Conservation (phyloP, 169 alveolate genomes). For the Babesia ovis region DNA sequence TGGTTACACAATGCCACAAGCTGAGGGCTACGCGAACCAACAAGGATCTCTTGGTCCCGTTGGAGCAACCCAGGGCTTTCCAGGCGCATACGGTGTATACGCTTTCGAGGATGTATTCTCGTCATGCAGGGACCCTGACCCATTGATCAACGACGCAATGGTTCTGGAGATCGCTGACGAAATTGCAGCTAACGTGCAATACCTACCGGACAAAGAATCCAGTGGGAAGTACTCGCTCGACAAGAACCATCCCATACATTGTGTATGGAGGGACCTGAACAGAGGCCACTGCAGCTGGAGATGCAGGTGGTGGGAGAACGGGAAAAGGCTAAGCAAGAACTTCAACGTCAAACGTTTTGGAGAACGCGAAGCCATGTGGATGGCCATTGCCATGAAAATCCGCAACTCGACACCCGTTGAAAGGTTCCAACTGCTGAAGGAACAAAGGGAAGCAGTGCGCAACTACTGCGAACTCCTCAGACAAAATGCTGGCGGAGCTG, state of each 20-base stretch:
- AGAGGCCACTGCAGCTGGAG: constrained; percentile 82
- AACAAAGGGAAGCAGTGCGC: constrained; percentile 77
- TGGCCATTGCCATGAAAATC: constrained; percentile 78
- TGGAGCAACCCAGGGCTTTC: not conserved
- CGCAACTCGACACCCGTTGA: constrained; percentile 77
- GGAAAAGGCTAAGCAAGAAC: constrained; percentile 76
- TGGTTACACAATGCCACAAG: not conserved
- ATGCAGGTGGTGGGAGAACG: constrained; percentile 84
- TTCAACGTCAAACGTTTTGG: constrained; percentile 80
- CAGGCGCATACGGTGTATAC: not conserved
- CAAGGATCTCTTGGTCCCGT: not conserved
- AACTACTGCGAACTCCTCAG: constrained; percentile 45
- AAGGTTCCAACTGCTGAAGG: constrained; percentile 69
- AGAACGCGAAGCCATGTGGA: constrained; percentile 73
- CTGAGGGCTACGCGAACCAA: not conserved
- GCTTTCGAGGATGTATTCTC: constrained; percentile 8
- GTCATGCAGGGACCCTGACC: not conserved
- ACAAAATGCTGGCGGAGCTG: constrained; percentile 22
- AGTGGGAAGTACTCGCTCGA: constrained; percentile 74
- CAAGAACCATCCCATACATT: constrained; percentile 77
- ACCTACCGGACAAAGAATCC: constrained; percentile 73
- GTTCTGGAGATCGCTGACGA: constrained; percentile 72
- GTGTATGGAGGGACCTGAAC: constrained; percentile 79
- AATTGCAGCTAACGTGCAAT: constrained; percentile 67
- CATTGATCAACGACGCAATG: constrained; percentile 54